These are phyloP conservation scores for Lumnitzera littorea DNA, from an alignment of 345 rosid species.

Conservation along the genomic window DNA sequence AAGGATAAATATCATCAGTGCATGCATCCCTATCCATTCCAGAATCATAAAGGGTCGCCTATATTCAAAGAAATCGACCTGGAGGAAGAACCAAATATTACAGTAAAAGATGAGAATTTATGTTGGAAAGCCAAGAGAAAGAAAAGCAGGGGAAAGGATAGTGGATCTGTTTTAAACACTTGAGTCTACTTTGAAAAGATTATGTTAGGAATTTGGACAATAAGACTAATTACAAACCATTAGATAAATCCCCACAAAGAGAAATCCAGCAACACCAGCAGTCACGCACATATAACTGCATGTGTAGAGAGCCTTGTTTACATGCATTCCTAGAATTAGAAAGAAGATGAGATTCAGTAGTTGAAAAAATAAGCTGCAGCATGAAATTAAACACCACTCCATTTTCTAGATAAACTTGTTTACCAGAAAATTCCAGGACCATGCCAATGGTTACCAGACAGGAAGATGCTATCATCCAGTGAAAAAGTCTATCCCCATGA, in stretches of 20 bases:
- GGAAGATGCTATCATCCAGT: constrained; percentile 51
- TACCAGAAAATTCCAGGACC: constrained; percentile 50
- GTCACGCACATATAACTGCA: constrained; percentile 74
- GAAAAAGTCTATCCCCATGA: constrained; percentile 45
- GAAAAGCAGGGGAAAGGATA: neutral
- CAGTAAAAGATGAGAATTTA: neutral
- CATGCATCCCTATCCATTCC: constrained; percentile 87
- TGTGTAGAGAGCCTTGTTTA: constrained; percentile 81
- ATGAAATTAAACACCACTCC: neutral
- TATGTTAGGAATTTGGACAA: too few species aligned
- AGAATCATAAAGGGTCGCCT: constrained; percentile 36
- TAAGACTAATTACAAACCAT: constrained; percentile 31
- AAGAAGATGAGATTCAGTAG: constrained; percentile 5
- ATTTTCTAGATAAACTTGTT: neutral
- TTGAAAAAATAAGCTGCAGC: neutral
- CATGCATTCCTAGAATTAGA: constrained; percentile 52
- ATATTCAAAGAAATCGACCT: constrained; percentile 46
- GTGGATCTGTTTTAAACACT: too few species aligned
- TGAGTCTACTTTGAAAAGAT: too few species aligned
- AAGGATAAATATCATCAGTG: constrained; percentile 52
- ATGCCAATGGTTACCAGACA: constrained; percentile 48
- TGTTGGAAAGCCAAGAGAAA: neutral
- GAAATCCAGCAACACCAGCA: constrained; percentile 67
- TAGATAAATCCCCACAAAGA: constrained; percentile 51
- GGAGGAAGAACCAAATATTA: neutral